Evolutionary conservation across 2,329 filamentous ascomycete species (phyloP).

Genomic region (Penicillium sp.): DNA sequence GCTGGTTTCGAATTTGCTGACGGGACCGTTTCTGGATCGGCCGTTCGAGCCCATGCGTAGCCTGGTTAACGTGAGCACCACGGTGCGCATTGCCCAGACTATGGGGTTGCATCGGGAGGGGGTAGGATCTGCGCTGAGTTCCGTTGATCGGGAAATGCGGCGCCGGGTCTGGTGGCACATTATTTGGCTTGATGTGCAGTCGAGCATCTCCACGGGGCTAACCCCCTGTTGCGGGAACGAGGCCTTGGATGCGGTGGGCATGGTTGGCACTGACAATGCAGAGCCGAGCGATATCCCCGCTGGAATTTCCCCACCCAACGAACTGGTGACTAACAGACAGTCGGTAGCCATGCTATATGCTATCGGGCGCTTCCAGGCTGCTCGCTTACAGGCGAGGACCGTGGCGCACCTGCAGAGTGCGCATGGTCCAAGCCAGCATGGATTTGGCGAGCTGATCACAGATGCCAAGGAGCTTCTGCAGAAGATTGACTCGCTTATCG

Average conservation of each 20-base stretch:
- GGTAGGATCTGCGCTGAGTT: not conserved
- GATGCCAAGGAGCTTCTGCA: not conserved
- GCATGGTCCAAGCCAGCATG: not conserved
- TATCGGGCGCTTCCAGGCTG: not conserved
- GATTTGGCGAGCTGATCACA: not conserved
- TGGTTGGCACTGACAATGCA: not conserved
- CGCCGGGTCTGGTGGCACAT: conserved; percentile 20
- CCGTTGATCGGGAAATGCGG: conserved; percentile 5
- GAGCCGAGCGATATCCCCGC: not conserved
- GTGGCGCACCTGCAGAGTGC: not conserved
- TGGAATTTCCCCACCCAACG: not conserved
- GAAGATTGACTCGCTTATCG: not conserved
- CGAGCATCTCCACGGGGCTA: conserved; percentile 17
- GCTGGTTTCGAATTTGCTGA: not conserved
- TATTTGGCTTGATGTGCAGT: conserved; percentile 20
- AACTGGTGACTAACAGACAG: not conserved
- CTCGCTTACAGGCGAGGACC: not conserved
- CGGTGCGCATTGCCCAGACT: not conserved
- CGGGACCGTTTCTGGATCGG: not conserved
- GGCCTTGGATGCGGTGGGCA: not conserved
- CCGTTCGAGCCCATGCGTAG: not conserved
- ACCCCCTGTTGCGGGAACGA: conserved; percentile 8
- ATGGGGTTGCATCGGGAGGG: not conserved
- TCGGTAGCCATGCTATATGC: not conserved
- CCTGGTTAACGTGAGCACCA: not conserved